Evolutionary conservation across 306 rosid genomes (phyloP).

Genomic region (Gleditsia sinensis): DNA sequence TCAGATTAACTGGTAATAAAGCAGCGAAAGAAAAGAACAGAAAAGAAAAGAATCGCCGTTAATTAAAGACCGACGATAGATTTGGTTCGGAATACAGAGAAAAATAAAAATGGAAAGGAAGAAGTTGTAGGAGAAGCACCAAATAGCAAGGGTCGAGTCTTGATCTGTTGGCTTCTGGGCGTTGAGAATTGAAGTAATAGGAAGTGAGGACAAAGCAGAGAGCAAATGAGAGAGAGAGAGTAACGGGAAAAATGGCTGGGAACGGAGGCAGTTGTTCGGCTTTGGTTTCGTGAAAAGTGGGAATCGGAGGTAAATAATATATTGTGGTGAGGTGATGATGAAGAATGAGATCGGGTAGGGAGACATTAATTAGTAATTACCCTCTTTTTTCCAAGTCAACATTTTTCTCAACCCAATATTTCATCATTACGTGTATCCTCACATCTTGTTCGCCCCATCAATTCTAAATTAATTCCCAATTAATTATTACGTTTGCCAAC

Average conservation of each 20-base stretch:
- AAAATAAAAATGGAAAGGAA: background rate
- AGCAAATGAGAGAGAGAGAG: conserved; percentile 8
- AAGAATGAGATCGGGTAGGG: conserved; percentile 34
- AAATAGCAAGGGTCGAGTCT: conserved; percentile 4
- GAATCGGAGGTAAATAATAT: conserved; percentile 5
- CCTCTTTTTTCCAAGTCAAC: conserved; percentile 28
- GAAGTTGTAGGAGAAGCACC: conserved; percentile 16
- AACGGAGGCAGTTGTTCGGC: conserved; percentile 5
- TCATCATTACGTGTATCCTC: background rate
- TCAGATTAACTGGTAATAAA: conserved; percentile 3
- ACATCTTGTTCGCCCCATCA: background rate
- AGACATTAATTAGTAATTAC: too few species aligned
- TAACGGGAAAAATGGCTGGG: conserved; percentile 7
- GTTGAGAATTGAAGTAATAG: too few species aligned
- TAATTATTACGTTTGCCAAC: background rate
- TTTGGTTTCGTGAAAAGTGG: background rate
- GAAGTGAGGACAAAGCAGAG: background rate
- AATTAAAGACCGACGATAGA: background rate
- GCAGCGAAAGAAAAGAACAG: too few species aligned
- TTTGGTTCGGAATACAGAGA: background rate
- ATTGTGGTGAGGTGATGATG: conserved; percentile 25
- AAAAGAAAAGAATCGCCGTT: background rate
- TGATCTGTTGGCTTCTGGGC: too few species aligned
- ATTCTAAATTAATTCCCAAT: background rate
- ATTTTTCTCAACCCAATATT: conserved; percentile 31